These are phyloP conservation scores for Guillardia theta DNA, from an alignment of 78 protist species.

Conservation along the genomic window DNA sequence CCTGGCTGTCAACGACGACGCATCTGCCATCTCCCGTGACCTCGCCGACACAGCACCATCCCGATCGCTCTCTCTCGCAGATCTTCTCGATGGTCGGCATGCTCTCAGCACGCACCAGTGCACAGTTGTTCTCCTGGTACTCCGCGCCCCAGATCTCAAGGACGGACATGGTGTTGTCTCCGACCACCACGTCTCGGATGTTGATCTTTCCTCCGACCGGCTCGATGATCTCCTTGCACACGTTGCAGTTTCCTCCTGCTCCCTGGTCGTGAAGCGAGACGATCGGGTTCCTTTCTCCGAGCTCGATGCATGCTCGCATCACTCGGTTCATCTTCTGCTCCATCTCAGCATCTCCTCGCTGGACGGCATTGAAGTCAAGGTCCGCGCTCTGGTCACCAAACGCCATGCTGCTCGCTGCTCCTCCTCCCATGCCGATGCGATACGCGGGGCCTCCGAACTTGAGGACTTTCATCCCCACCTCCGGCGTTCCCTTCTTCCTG, in stretches of 20 bases:
- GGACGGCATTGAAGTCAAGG: slow-evolving; percentile 92
- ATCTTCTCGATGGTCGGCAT: slow-evolving; percentile 47
- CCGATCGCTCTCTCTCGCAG: slow-evolving; percentile 69
- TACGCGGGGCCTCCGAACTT: slow-evolving; percentile 94
- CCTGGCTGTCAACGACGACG: background rate
- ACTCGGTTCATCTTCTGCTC: slow-evolving; percentile 80
- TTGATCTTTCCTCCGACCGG: slow-evolving; percentile 70
- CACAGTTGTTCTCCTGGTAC: slow-evolving; percentile 82
- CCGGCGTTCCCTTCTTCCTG: slow-evolving; percentile 29
- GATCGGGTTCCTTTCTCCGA: slow-evolving; percentile 78
- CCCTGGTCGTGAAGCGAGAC: slow-evolving; percentile 84
- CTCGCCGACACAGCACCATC: slow-evolving; percentile 69
- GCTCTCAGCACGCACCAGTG: slow-evolving; percentile 54
- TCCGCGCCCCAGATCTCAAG: slow-evolving; percentile 89
- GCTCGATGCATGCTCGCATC: slow-evolving; percentile 80
- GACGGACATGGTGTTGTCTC: slow-evolving; percentile 60
- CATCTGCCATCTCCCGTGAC: slow-evolving; percentile 74
- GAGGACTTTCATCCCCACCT: slow-evolving; percentile 74
- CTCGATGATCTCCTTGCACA: slow-evolving; percentile 79
- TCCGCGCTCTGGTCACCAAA: slow-evolving; percentile 44
- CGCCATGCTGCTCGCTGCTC: slow-evolving; percentile 86
- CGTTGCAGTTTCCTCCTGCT: slow-evolving; percentile 85
- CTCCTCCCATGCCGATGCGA: slow-evolving; percentile 90
- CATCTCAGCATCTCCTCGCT: slow-evolving; percentile 93
- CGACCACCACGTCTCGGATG: slow-evolving; percentile 27